Percentiles rank a stretch among this genome's conserved stretches.
Evolutionary conservation across 2,329 filamentous ascomycete species (phyloP).

Genomic region (Magnaporthiopsis rhizophila): DNA sequence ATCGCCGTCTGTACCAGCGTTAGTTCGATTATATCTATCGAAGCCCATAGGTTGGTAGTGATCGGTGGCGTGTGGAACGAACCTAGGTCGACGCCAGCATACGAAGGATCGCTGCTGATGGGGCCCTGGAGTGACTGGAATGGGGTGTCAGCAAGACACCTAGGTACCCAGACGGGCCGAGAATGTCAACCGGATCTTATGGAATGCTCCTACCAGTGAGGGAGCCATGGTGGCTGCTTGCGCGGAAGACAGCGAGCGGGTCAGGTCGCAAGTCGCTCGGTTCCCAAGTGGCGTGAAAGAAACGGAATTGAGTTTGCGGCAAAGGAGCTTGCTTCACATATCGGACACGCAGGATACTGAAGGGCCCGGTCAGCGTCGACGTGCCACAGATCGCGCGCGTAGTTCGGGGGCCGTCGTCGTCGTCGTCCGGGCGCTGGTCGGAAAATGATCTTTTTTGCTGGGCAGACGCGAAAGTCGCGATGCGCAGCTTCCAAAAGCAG

Average conservation of each 20-base stretch:
- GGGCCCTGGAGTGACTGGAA: not conserved
- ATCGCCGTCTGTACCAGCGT: conserved; percentile 2
- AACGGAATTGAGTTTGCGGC: not conserved
- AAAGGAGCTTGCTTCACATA: not conserved
- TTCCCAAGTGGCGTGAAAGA: not conserved
- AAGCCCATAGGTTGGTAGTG: not conserved
- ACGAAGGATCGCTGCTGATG: not conserved
- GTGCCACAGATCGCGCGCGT: not conserved
- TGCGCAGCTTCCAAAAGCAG: not conserved
- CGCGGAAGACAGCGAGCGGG: too few relatives aligned
- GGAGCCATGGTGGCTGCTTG: not conserved
- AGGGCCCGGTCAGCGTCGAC: not conserved
- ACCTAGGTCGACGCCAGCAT: conserved; percentile 3
- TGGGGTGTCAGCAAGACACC: not conserved
- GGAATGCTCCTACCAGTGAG: not conserved
- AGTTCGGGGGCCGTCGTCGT: not conserved
- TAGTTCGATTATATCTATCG: not conserved
- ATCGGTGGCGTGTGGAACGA: not conserved
- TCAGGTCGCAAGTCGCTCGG: not conserved
- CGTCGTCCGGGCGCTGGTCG: not conserved
- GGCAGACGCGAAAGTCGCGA: not conserved
- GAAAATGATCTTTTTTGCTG: not conserved
- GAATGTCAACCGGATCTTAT: not conserved
- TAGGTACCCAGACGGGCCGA: not conserved
- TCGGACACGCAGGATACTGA: not conserved